Conservation (phyloP, 345 rosid genomes). For the Orychophragmus violaceus region DNA sequence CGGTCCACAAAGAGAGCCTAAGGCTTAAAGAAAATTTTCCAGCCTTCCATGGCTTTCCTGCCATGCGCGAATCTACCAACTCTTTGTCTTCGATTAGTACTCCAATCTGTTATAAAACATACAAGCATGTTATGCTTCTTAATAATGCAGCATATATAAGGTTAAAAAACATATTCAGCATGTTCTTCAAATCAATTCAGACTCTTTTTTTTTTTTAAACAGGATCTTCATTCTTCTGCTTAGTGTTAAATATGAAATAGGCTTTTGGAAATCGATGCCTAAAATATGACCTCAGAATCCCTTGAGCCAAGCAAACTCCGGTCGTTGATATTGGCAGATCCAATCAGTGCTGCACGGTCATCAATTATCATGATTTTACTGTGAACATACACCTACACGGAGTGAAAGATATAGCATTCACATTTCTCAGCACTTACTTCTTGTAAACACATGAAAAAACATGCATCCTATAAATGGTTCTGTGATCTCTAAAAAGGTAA, state of each 20-base stretch:
- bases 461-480: too few relatives aligned
- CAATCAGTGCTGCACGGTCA: conserved; percentile 63
- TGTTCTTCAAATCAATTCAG: background rate
- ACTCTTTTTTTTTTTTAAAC: too few relatives aligned
- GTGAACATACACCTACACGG: conserved; percentile 83
- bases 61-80: conserved; percentile 75
- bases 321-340: conserved; percentile 95
- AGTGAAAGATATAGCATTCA: conserved; percentile 7
- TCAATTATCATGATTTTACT: conserved; percentile 92
- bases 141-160: background rate
- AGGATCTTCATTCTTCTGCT: background rate
- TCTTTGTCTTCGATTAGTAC: conserved; percentile 90
- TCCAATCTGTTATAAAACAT: conserved; percentile 58
- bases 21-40: conserved; percentile 81
- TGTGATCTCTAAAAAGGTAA: conserved; percentile 6
- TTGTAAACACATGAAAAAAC: background rate
- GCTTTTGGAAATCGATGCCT: background rate
- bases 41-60: conserved; percentile 94
- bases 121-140: conserved; percentile 5
- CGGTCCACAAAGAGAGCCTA: conserved; percentile 91
- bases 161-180: conserved; percentile 13
- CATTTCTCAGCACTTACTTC: background rate
- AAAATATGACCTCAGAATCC: conserved; percentile 88
- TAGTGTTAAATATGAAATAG: background rate
- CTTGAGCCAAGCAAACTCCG: conserved; percentile 97